Percentiles rank a stretch among this genome's conserved stretches.
Evolutionary conservation across 768 basidiomycete species (phyloP).

Genomic region (Trametes cinnabarina): DNA sequence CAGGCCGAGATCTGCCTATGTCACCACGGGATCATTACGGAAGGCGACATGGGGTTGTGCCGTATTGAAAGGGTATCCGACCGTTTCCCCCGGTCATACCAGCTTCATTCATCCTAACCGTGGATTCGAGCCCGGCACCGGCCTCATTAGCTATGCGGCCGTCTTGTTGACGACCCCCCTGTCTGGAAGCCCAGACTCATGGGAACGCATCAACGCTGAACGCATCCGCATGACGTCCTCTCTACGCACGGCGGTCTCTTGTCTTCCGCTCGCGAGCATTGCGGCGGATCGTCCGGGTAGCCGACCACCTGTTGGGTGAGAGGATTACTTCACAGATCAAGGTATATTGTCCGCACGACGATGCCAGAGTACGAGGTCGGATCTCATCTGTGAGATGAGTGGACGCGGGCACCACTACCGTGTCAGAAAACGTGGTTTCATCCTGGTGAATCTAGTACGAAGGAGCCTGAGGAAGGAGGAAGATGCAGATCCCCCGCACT

Average conservation of each 20-base stretch:
- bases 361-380: not conserved
- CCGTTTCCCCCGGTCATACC: not conserved
- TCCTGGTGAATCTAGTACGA: too few relatives aligned
- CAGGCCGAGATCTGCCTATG: too few relatives aligned
- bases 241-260: not conserved
- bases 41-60: not conserved
- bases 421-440: too few relatives aligned
- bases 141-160: not conserved
- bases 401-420: not conserved
- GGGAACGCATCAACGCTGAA: conserved; percentile 1
- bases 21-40: not conserved
- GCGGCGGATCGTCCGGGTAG: not conserved
- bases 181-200: not conserved
- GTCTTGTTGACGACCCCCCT: not conserved
- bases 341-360: not conserved
- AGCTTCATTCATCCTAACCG: not conserved
- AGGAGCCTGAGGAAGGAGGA: too few relatives aligned
- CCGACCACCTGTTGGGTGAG: not conserved
- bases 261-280: not conserved
- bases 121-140: not conserved
- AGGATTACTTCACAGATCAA: not conserved
- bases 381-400: conserved; percentile 6
- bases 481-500: too few relatives aligned
- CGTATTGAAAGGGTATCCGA: not conserved
- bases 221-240: conserved; percentile 4